Evolutionary conservation across 2,329 filamentous ascomycete genomes (phyloP).

Genomic region (Fusarium setosum): DNA sequence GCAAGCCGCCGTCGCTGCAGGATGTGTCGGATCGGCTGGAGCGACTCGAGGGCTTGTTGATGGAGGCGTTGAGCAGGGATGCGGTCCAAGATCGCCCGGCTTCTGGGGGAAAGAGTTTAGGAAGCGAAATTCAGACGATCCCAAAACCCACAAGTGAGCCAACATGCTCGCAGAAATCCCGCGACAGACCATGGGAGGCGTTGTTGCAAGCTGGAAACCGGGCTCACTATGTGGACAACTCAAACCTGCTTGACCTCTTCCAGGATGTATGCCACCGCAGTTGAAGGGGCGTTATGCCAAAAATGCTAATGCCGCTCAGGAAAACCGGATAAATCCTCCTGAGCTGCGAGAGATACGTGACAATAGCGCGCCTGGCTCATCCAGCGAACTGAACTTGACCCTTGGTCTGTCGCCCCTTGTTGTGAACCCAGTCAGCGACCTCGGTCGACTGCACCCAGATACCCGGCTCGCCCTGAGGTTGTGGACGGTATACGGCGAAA

Average conservation of each 20-base stretch:
- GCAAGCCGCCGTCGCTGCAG: conserved; percentile 6
- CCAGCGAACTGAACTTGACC: conserved; percentile 5
- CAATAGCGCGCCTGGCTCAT: neutral
- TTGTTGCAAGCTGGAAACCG: conserved; percentile 11
- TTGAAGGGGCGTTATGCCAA: neutral
- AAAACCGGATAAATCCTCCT: neutral
- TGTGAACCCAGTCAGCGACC: neutral
- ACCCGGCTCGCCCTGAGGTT: conserved; percentile 7
- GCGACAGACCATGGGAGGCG: conserved; percentile 8
- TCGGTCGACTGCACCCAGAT: conserved; percentile 1
- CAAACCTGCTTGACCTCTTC: conserved; percentile 15
- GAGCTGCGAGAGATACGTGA: neutral
- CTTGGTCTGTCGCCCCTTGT: neutral
- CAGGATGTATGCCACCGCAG: conserved; percentile 7
- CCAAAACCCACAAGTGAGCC: neutral
- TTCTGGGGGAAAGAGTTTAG: neutral
- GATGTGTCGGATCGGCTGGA: conserved; percentile 12
- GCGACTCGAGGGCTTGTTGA: conserved; percentile 4
- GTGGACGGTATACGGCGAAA: conserved; percentile 13
- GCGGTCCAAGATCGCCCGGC: neutral
- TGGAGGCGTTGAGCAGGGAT: neutral
- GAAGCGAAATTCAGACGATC: neutral
- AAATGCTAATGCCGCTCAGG: neutral
- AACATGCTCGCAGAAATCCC: neutral
- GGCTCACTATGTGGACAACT: conserved; percentile 18